Evolutionary conservation across 1,284 basidiomycete genomes (phyloP).

Genomic region (Puccinia polysora): DNA sequence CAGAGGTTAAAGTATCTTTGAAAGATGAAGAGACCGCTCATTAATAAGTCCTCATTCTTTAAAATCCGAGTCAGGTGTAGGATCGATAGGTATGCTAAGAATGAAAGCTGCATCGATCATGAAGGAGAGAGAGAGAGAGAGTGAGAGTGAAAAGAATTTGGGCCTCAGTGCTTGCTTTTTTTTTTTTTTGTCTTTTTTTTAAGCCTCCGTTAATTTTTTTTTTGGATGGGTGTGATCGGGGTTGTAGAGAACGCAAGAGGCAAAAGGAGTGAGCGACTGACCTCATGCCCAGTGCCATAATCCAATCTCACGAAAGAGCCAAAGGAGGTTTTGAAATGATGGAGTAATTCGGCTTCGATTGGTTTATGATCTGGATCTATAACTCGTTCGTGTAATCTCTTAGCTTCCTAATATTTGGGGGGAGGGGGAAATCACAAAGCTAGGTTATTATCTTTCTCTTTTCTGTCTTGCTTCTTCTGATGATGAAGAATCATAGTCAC

Average conservation of each 20-base stretch:
- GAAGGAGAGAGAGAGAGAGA: too few relatives aligned
- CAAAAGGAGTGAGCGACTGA: conserved; percentile 55
- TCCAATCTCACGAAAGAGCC: conserved; percentile 88
- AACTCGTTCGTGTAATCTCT: conserved; percentile 58
- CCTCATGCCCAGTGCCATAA: conserved; percentile 94
- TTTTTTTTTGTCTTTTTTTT: neutral
- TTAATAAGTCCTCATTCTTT: neutral
- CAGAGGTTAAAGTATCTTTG: conserved; percentile 73
- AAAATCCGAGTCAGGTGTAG: conserved; percentile 13
- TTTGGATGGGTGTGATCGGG: too few relatives aligned
- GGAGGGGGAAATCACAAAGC: neutral
- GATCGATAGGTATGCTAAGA: conserved; percentile 34
- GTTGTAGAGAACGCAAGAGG: neutral
- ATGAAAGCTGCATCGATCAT: conserved; percentile 11
- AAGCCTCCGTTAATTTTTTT: too few relatives aligned
- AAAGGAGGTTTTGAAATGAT: conserved; percentile 78
- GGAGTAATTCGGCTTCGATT: conserved; percentile 62
- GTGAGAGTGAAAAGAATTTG: too few relatives aligned
- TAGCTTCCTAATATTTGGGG: conserved; percentile 64
- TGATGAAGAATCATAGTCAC: conserved; percentile 22
- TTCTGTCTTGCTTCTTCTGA: neutral
- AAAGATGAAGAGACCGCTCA: conserved; percentile 59
- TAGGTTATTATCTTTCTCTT: neutral
- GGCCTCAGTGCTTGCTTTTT: too few relatives aligned
- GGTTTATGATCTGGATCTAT: conserved; percentile 57